A percentile compares a stretch with the other conserved stretches of the same genome.
These are phyloP conservation scores for Glarea lozoyensis DNA, from an alignment of 495 filamentous ascomycete species.

Conservation along the genomic window DNA sequence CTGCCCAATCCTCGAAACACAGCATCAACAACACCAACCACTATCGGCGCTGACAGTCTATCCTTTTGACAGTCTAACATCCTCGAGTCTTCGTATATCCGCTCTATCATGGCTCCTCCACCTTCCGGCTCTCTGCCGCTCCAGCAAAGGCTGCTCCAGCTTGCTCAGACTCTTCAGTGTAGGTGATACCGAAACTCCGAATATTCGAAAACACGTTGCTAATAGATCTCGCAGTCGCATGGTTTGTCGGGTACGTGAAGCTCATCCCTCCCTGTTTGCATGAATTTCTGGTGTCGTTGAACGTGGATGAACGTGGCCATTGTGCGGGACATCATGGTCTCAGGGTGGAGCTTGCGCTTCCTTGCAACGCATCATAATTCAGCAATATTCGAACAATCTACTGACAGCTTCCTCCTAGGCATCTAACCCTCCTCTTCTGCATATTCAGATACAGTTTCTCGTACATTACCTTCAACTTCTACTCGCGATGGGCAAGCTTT, in stretches of 20 bases:
- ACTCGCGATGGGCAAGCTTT: constrained; percentile 61
- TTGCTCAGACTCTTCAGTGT: constrained; percentile 87
- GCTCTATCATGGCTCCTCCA: constrained; percentile 64
- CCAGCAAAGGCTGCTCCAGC: constrained; percentile 58
- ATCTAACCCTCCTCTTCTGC: constrained; percentile 74
- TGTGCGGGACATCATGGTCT: not conserved
- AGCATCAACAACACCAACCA: too few relatives aligned
- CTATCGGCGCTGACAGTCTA: too few relatives aligned
- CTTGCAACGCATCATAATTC: constrained; percentile 14
- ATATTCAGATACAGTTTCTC: constrained; percentile 74
- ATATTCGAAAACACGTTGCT: constrained; percentile 8
- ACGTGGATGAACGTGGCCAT: not conserved
- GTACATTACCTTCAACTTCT: constrained; percentile 75
- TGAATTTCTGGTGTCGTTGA: not conserved
- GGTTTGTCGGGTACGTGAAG: constrained; percentile 80
- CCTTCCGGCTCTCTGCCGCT: constrained; percentile 63
- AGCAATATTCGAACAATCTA: not conserved
- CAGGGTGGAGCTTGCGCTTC: constrained; percentile 7
- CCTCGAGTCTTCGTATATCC: not conserved
- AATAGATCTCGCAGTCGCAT: constrained; percentile 39
- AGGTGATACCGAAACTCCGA: constrained; percentile 27
- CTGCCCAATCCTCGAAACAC: too few relatives aligned
- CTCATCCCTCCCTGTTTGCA: not conserved
- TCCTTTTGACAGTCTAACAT: not conserved
- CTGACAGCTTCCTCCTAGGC: constrained; percentile 37